These are phyloP conservation scores for Spiromastix sp. DNA, from an alignment of 2,329 filamentous ascomycete species.

Conservation along the genomic window DNA sequence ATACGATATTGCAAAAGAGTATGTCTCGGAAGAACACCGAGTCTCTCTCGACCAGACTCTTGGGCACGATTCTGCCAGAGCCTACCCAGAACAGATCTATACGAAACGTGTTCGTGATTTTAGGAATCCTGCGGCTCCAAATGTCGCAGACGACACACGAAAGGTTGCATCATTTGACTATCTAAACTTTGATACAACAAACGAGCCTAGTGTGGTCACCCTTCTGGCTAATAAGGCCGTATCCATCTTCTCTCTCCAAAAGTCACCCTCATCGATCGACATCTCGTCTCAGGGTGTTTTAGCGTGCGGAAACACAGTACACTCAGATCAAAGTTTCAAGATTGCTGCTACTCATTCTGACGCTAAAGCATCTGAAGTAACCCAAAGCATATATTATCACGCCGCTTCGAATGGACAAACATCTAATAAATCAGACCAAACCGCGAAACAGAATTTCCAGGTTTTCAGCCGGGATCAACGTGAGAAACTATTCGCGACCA, in stretches of 20 bases:
- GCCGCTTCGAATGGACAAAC: slow-evolving; percentile 6
- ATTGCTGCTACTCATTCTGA: slow-evolving; percentile 21
- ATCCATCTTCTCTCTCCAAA: slow-evolving; percentile 38
- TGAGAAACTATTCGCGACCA: slow-evolving; percentile 24
- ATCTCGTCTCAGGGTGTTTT: slow-evolving; percentile 28
- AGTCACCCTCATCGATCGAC: slow-evolving; percentile 27
- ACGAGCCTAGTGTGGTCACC: slow-evolving; percentile 43
- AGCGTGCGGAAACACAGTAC: slow-evolving; percentile 19
- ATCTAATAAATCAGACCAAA: not conserved
- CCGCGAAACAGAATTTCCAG: too few relatives aligned
- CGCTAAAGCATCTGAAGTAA: slow-evolving; percentile 20
- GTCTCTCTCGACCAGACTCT: slow-evolving; percentile 30
- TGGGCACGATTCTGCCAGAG: slow-evolving; percentile 29
- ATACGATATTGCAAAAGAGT: slow-evolving; percentile 45
- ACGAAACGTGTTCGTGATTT: slow-evolving; percentile 37
- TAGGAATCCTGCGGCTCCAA: slow-evolving; percentile 32
- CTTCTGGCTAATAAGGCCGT: slow-evolving; percentile 43
- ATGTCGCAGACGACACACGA: slow-evolving; percentile 34
- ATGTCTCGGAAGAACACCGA: slow-evolving; percentile 28
- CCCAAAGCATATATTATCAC: slow-evolving; percentile 20
- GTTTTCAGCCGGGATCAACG: slow-evolving; percentile 29
- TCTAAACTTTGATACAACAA: slow-evolving; percentile 36
- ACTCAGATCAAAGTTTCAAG: slow-evolving; percentile 20
- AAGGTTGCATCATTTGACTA: slow-evolving; percentile 53
- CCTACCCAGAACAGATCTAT: slow-evolving; percentile 34